Evolutionary conservation across 1,284 basidiomycete genomes (phyloP).

Genomic region (Athelia sp.): DNA sequence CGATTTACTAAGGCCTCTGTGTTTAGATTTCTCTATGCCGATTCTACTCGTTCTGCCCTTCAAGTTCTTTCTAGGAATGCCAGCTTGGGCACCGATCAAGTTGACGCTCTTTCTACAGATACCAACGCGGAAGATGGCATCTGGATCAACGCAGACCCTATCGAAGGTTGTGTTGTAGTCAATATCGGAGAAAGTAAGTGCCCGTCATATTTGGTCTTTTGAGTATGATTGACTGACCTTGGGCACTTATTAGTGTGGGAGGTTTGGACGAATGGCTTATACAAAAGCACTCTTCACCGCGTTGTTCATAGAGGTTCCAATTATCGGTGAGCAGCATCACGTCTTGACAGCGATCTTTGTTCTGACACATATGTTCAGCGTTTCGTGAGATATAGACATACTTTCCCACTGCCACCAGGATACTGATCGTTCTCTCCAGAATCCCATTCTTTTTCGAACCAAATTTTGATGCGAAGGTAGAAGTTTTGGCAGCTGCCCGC

Average conservation of each 20-base stretch:
- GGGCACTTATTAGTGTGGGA: constrained; percentile 66
- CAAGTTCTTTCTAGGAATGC: constrained; percentile 70
- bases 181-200: constrained; percentile 80
- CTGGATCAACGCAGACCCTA: constrained; percentile 79
- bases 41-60: constrained; percentile 71
- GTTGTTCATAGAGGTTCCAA: constrained; percentile 70
- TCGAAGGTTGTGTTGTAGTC: constrained; percentile 74
- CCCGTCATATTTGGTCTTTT: not conserved
- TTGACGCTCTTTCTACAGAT: constrained; percentile 34
- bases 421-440: constrained; percentile 26
- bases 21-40: constrained; percentile 71
- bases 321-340: constrained; percentile 52
- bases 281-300: constrained; percentile 72
- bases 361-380: constrained; percentile 26
- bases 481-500: constrained; percentile 52
- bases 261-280: constrained; percentile 79
- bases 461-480: constrained; percentile 63
- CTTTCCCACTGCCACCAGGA: not conserved
- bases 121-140: constrained; percentile 52
- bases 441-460: constrained; percentile 89
- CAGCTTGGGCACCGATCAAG: constrained; percentile 14
- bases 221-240: not conserved
- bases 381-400: constrained; percentile 43
- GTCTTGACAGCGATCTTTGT: constrained; percentile 6
- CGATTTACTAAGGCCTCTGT: constrained; percentile 5